phyloP scores from a whole-genome alignment of 129 eudicot genomes.

The Gnaphalium uliginosum region DNA sequence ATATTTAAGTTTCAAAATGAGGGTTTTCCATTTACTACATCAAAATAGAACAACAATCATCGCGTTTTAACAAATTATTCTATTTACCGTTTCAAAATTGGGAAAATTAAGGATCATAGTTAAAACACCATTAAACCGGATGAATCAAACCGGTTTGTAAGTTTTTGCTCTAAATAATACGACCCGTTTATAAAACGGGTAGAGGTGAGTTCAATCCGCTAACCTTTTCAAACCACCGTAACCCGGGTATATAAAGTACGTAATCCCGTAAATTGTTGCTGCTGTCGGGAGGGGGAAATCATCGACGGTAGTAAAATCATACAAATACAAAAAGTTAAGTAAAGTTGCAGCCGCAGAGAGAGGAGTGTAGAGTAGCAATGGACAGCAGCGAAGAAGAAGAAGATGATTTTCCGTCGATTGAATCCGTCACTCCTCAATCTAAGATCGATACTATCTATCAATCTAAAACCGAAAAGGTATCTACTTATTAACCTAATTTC shows the following conservation, averaged over 20 bases:
- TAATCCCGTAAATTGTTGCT: background rate
- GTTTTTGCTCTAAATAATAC: too few relatives aligned
- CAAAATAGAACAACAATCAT: too few relatives aligned
- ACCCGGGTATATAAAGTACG: background rate
- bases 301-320: background rate
- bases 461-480: conserved; percentile 89
- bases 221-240: background rate
- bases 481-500: background rate
- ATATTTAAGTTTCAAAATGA: too few relatives aligned
- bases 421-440: conserved; percentile 92
- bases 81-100: too few relatives aligned
- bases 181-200: background rate
- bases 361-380: conserved; percentile 46
- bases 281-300: background rate
- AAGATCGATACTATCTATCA: conserved; percentile 88
- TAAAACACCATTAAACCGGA: too few relatives aligned
- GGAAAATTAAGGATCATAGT: too few relatives aligned
- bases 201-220: background rate
- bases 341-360: conserved; percentile 17
- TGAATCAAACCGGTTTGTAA: too few relatives aligned
- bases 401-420: conserved; percentile 82
- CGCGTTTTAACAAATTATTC: too few relatives aligned
- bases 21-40: too few relatives aligned
- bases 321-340: conserved; percentile 11
- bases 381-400: conserved; percentile 89